These are phyloP conservation scores for Afroboletus lepidellus DNA, from an alignment of 1,284 basidiomycete genomes.

Conservation along the genomic window DNA sequence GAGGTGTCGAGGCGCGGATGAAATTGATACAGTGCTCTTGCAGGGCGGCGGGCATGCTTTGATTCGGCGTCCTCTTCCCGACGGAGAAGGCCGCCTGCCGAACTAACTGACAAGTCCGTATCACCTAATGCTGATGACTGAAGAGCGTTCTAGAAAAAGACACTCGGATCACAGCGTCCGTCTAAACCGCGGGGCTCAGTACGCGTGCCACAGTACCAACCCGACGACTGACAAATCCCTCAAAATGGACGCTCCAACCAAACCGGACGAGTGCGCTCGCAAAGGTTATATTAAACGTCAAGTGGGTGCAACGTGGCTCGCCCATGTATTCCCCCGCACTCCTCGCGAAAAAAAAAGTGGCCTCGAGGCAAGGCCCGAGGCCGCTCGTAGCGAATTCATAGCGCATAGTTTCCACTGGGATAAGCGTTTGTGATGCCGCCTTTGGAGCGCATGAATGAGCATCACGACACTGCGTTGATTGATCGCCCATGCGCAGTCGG, in stretches of 20 bases:
- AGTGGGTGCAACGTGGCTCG: conserved; percentile 5
- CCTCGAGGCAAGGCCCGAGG: conserved; percentile 8
- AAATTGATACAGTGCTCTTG: neutral
- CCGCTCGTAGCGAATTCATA: neutral
- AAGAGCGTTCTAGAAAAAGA: neutral
- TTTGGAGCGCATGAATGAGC: neutral
- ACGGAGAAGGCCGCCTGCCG: neutral
- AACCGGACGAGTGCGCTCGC: conserved; percentile 6
- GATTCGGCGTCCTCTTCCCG: neutral
- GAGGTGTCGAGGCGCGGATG: conserved; percentile 1
- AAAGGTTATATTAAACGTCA: conserved; percentile 9
- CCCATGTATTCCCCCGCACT: neutral
- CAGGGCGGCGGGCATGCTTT: neutral
- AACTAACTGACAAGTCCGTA: neutral
- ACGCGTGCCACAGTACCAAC: neutral
- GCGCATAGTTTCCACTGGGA: neutral
- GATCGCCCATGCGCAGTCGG: neutral
- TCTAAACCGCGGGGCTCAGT: neutral
- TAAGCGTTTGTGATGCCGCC: neutral
- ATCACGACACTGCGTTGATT: neutral
- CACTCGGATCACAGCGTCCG: neutral
- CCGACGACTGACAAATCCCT: neutral
- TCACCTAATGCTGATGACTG: neutral
- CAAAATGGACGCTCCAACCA: neutral
- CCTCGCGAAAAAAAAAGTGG: conserved; percentile 3